Conservation (phyloP, 768 basidiomycete genomes). For the Termitomyces sp. region DNA sequence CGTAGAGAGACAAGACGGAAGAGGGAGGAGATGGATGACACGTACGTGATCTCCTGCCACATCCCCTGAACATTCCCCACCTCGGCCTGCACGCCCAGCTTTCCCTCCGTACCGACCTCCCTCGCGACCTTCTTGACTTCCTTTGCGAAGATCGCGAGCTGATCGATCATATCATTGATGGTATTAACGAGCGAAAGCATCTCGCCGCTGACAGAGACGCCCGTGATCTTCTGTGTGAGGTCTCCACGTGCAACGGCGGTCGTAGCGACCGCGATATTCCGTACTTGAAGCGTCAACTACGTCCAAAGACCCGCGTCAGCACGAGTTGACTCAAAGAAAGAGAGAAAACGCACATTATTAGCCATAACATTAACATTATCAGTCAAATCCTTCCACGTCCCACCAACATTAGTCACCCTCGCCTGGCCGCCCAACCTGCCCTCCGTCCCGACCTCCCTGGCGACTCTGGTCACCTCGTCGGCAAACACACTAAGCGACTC, state of each 20-base stretch:
- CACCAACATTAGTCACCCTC: slow-evolving; percentile 87
- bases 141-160: slow-evolving; percentile 49
- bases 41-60: slow-evolving; percentile 98
- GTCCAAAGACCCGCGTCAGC: neutral
- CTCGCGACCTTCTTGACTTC: slow-evolving; percentile 91
- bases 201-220: slow-evolving; percentile 91
- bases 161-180: slow-evolving; percentile 83
- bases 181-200: slow-evolving; percentile 95
- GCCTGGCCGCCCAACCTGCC: slow-evolving; percentile 94
- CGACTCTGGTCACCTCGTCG: slow-evolving; percentile 77
- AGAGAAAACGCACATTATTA: slow-evolving; percentile 58
- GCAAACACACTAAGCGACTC: slow-evolving; percentile 81
- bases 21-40: slow-evolving; percentile 15
- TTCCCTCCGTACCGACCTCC: slow-evolving; percentile 98
- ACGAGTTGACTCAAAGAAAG: neutral
- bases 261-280: slow-evolving; percentile 89
- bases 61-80: slow-evolving; percentile 96
- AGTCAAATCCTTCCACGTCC: slow-evolving; percentile 96
- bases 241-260: slow-evolving; percentile 94
- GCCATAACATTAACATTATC: slow-evolving; percentile 98
- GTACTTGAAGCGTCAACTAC: slow-evolving; percentile 87
- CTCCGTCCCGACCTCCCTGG: slow-evolving; percentile 95
- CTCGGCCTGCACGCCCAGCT: slow-evolving; percentile 95
- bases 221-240: slow-evolving; percentile 88
- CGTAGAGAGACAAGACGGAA: neutral